Evolutionary conservation across 2,329 filamentous ascomycete genomes (phyloP), one percentile per base, ranked within the genome.

Genomic region (Tympanopsis confertula): DNA sequence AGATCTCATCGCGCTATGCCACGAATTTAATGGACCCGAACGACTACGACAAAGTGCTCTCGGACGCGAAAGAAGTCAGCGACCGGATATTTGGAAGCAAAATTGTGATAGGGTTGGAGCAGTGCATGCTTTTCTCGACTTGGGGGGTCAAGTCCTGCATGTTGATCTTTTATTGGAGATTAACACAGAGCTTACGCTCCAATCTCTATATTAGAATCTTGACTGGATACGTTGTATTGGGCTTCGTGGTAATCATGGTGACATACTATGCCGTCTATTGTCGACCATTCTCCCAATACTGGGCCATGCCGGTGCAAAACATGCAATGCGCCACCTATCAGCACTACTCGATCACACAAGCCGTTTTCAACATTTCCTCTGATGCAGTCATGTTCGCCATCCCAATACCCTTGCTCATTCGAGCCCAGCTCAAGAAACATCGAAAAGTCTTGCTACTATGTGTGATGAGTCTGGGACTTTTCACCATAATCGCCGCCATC

Each of bases 81-180:
- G 46, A 53, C 17, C 56, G 65, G n/a, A 56, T 67, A 4, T 55
- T 55, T 38, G 66, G 66, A 12, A 65, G 62, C 39, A 68, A 69
- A 38, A 55, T 68, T n/a, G 63, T 66, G 13, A 53, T 69, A 24
- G 60, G 59, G 1, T 52, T 66, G 5, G 65, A 69, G 40, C 63
- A 68, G 42, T 66, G 62, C 53, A 67, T 69, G 54, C 52, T 66
- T 22, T 39, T 57, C 13, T 63, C 61, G 3, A 65, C 65, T 13
- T 75, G 69, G 68, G 50, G 61, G 13, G 57, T 69, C 44, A 75
- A 74, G 44, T 54, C 62, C 18, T 71, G 68, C 46, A 61, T 74
- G 50, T 51, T 73, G 45, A 55, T 69, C 28, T 68, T 74, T 47
- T 71, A 70, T 50, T 52, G 56, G 20, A 62, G 66, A 28, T 62